Evolutionary conservation across 2,329 filamentous ascomycete species (phyloP).

Genomic region (Mycosphaerella arachidis): DNA sequence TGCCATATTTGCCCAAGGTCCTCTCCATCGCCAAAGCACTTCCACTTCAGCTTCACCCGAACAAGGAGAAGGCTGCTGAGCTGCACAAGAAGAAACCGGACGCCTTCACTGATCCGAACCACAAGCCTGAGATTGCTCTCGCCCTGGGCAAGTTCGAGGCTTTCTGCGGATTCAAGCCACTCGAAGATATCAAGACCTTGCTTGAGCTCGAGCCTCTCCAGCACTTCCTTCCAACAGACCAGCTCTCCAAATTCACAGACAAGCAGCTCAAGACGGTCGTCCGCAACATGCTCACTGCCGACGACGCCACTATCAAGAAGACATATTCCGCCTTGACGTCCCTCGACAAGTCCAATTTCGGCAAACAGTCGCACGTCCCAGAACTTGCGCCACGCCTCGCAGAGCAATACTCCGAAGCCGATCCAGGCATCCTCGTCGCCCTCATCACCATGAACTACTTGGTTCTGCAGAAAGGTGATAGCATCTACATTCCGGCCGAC

Average conservation of each 20-base stretch:
- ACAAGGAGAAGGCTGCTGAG: slow-evolving; percentile 61
- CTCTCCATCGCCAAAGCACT: slow-evolving; percentile 71
- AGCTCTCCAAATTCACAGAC: slow-evolving; percentile 56
- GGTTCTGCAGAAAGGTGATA: slow-evolving; percentile 59
- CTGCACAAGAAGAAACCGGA: slow-evolving; percentile 61
- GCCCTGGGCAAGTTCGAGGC: slow-evolving; percentile 68
- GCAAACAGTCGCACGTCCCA: slow-evolving; percentile 54
- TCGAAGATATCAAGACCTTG: slow-evolving; percentile 55
- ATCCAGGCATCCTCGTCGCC: slow-evolving; percentile 65
- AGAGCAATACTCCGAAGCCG: slow-evolving; percentile 58
- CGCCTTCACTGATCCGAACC: slow-evolving; percentile 66
- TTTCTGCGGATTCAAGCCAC: slow-evolving; percentile 69
- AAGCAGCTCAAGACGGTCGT: slow-evolving; percentile 55
- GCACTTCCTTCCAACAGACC: slow-evolving; percentile 48
- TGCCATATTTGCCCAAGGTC: slow-evolving; percentile 72
- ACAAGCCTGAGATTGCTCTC: slow-evolving; percentile 76
- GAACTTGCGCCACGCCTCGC: slow-evolving; percentile 62
- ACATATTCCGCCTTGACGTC: slow-evolving; percentile 51
- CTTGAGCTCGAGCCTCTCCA: slow-evolving; percentile 54
- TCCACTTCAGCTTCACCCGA: slow-evolving; percentile 69
- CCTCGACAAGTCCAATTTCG: slow-evolving; percentile 48
- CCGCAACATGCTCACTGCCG: slow-evolving; percentile 51
- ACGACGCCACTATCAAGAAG: slow-evolving; percentile 49
- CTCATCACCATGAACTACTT: slow-evolving; percentile 72
- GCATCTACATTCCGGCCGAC: slow-evolving; percentile 67